Conservation (phyloP, 345 rosid genomes). For the Odontarrhena argentea region DNA sequence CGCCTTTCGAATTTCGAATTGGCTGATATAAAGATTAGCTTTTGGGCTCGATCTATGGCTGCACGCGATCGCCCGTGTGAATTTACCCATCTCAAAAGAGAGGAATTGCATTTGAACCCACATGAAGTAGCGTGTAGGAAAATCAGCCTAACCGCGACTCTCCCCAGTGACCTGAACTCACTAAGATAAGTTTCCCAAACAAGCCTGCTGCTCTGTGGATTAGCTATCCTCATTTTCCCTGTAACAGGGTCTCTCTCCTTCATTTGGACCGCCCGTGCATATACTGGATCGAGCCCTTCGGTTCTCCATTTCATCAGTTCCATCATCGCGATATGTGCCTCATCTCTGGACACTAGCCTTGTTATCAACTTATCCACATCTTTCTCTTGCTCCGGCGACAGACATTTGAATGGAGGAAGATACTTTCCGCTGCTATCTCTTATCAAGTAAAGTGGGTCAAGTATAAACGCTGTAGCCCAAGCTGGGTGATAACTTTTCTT, state of each 20-base stretch:
- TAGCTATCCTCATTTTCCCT: conserved; percentile 85
- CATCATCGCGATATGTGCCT: conserved; percentile 96
- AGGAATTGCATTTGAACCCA: conserved; percentile 87
- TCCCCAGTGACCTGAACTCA: conserved; percentile 88
- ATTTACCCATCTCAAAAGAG: conserved; percentile 77
- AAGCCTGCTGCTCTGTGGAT: conserved; percentile 95
- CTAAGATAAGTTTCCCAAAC: conserved; percentile 98
- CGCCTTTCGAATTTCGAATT: conserved; percentile 84
- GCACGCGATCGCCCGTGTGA: conserved; percentile 65
- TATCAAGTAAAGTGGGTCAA: conserved; percentile 90
- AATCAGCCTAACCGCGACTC: conserved; percentile 95
- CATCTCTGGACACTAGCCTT: conserved; percentile 91
- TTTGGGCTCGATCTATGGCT: conserved; percentile 75
- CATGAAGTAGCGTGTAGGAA: conserved; percentile 92
- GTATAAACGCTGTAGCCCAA: conserved; percentile 93
- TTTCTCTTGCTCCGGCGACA: conserved; percentile 86
- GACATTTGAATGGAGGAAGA: conserved; percentile 90
- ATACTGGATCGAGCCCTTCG: conserved; percentile 96
- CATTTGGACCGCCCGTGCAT: conserved; percentile 97
- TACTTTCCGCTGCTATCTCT: conserved; percentile 79
- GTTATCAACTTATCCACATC: conserved; percentile 94
- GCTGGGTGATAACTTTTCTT: conserved; percentile 95
- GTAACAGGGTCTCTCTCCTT: conserved; percentile 83
- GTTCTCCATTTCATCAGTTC: conserved; percentile 99
- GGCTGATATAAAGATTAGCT: conserved; percentile 84